These are phyloP conservation scores for Colletotrichum endophyticum DNA, from an alignment of 2,329 filamentous ascomycete genomes.

Conservation along the genomic window DNA sequence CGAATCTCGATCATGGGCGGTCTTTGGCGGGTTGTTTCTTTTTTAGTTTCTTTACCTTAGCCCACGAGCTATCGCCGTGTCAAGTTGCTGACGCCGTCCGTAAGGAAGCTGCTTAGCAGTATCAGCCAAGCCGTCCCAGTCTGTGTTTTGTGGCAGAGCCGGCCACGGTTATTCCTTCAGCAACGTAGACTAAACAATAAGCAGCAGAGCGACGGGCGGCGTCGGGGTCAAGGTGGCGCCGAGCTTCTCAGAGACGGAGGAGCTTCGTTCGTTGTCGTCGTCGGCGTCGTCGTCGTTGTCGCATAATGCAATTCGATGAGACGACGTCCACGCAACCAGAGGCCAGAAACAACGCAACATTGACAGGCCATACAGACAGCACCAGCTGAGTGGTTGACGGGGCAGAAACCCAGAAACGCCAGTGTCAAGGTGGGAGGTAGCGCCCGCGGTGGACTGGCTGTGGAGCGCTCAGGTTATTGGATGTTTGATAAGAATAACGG, in stretches of 20 bases:
- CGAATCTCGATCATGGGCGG: background rate
- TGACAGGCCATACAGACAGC: background rate
- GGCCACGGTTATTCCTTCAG: background rate
- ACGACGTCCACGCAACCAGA: background rate
- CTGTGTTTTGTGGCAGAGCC: background rate
- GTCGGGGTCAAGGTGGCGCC: background rate
- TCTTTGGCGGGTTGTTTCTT: background rate
- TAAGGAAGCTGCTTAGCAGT: background rate
- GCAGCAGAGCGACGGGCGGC: background rate
- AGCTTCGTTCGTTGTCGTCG: background rate
- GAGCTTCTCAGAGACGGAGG: background rate
- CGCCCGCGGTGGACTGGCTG: background rate
- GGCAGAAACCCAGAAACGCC: background rate
- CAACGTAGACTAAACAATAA: background rate
- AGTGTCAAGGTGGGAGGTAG: background rate
- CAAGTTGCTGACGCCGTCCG: background rate
- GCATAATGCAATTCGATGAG: background rate
- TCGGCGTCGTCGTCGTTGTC: background rate
- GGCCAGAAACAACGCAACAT: background rate
- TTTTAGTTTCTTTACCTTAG: background rate
- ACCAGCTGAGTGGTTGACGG: background rate
- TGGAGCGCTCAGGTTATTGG: background rate
- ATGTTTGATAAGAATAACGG: background rate
- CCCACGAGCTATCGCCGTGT: background rate
- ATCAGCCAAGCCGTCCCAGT: conserved; percentile 9